Evolutionary conservation across 176 grass and related monocot genomes (phyloP), one percentile per base, ranked within the genome.

Genomic region (Neostapfia colusana): DNA sequence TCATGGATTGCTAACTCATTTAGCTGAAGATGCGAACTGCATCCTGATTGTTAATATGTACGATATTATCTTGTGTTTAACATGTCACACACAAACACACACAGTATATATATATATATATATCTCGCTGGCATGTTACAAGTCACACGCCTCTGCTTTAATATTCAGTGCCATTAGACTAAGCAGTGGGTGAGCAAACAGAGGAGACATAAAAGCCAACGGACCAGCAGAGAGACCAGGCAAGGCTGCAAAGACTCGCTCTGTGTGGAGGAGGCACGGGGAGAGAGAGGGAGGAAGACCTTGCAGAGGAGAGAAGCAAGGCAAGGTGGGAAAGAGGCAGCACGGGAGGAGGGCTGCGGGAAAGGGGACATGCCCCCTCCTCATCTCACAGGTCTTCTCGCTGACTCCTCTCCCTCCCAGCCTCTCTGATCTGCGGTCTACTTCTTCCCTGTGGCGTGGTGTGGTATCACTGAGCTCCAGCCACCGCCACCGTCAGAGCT

Each of bases 311-410:
- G 74, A 37, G 61, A 67, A 86, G 76, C 75, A 64, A 88, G 76
- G 81, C 69, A 70, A 88, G 81, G 73, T 67, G 82, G 41, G 63
- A 49, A 68, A 41, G 75, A 63, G 80, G 75, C 80, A 83, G 57
- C 54, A 70, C 74, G 56, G 70, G 70, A 67, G 76, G 81, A 69
- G 87, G 72, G 51, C 81, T 81, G 66, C 78, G 38, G 74, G 67
- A 82, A 78, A 50, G 87, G 87, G 83, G 75, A 85, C 87, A 89
- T 89, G 83, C 87, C 74, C 87, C 87, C 87, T 80, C 68, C 79
- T 69, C 75, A 79, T 85, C 73, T 67, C 73, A 73, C 82, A 78
- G 82, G 82, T 89, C 74, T 62, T 51, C 55, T 46, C 66, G 18
- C 42, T 77, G 66, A 62, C 87, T 54, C 31, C 43, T 61, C 50